phyloP scores from a whole-genome alignment of 2,329 filamentous ascomycete species.

The Beauveria medogensis region DNA sequence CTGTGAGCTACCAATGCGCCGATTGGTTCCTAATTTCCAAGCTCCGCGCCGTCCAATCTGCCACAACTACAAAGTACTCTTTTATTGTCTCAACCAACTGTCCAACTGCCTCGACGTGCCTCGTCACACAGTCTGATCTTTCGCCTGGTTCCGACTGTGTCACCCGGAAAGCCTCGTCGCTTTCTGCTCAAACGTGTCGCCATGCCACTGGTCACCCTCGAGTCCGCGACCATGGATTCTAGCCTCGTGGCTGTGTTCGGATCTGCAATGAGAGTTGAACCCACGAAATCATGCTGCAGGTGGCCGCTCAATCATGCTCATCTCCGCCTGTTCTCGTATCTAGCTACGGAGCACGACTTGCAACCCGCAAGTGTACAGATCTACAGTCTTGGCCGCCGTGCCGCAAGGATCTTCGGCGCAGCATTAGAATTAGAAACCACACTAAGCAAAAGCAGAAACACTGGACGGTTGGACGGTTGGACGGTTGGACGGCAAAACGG shows the following conservation, averaged over 20 bases:
- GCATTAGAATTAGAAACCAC: not conserved
- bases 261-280: not conserved
- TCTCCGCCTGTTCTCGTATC: not conserved
- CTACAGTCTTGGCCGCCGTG: not conserved
- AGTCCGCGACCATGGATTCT: not conserved
- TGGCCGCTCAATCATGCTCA: not conserved
- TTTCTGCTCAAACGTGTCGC: not conserved
- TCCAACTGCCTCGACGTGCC: too few relatives aligned
- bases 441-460: not conserved
- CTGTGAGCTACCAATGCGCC: not conserved
- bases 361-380: conserved; percentile 2
- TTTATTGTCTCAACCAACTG: too few relatives aligned
- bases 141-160: not conserved
- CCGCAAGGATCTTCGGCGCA: not conserved
- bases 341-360: not conserved
- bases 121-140: not conserved
- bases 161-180: not conserved
- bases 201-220: not conserved
- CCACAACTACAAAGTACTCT: too few relatives aligned
- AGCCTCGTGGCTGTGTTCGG: not conserved
- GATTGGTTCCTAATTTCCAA: too few relatives aligned
- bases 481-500: not conserved
- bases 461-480: not conserved
- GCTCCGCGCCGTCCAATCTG: too few relatives aligned
- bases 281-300: not conserved